phyloP scores from a whole-genome alignment of 805 yeast genomes.

The Candida incommunis region DNA sequence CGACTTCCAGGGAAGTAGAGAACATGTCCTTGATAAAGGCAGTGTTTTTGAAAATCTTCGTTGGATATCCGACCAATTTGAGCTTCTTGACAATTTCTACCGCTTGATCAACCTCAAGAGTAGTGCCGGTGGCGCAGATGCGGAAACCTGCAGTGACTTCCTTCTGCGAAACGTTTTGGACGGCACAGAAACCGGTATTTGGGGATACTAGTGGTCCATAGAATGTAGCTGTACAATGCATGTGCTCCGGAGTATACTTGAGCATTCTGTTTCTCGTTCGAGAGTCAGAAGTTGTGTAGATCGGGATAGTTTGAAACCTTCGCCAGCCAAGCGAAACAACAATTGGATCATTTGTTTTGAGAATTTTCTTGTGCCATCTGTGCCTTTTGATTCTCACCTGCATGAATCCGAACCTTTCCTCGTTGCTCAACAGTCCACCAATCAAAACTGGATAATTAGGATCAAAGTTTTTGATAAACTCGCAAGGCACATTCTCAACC shows the following conservation, averaged over 20 bases:
- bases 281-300: constrained; percentile 93
- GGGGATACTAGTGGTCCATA: constrained; percentile 97
- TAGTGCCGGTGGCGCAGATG: constrained; percentile 93
- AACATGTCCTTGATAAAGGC: constrained; percentile 98
- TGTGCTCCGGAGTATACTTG: constrained; percentile 96
- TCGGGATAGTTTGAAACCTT: constrained; percentile 91
- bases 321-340: constrained; percentile 95
- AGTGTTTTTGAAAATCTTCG: constrained; percentile 86
- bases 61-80: constrained; percentile 89
- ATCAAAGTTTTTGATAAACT: constrained; percentile 73
- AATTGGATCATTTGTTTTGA: constrained; percentile 91
- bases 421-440: constrained; percentile 86
- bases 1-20: constrained; percentile 80
- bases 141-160: constrained; percentile 84
- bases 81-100: constrained; percentile 91
- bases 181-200: constrained; percentile 93
- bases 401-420: constrained; percentile 81
- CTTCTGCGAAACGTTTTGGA: constrained; percentile 71
- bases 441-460: constrained; percentile 74
- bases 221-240: constrained; percentile 89
- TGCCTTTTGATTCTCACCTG: constrained; percentile 94
- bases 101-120: constrained; percentile 78
- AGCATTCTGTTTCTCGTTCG: constrained; percentile 96
- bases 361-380: constrained; percentile 95
- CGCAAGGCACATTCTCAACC: constrained; percentile 74